Base-by-base conservation (phyloP, 352 stramenopile species). In the Globisporangium okanoganense region DNA sequence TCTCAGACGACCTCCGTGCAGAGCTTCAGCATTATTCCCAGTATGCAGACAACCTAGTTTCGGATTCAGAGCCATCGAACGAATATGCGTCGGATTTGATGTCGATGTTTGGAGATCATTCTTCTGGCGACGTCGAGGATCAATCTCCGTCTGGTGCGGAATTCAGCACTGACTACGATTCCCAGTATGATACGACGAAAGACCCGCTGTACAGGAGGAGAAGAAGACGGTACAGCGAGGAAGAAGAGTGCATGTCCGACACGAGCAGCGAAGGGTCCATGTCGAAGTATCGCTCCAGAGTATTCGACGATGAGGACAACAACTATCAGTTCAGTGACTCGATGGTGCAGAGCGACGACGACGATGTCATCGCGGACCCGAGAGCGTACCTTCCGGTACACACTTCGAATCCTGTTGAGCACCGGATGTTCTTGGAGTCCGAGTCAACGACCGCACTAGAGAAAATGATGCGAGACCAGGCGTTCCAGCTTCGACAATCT, bases 11-110 rank as follows among this genome's bases (percentile, higher is more conserved):
- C 56, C 70, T 92, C 22, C 82, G 82, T 31, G 75, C 74, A 12
- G 77, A 90, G 47, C 70, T 92, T 9, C 79, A 88, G 64, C 83
- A 90, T 53, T 58, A 90, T 38, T 88, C 82, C 31, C 67, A 85
- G 65, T 90, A 89, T 58, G 85, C 76, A 8, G 82, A 87, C 57
- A 88, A 83, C 14, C 45, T 87, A 20, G 82, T 88, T 31, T 69
- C 70, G 36, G 76, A 75, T 53, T 87, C 78, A n/a, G 77, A 87
- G 51, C 71, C 73, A 24, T 76, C 70, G 20, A 72, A 70, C 48
- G 76, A 82, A 50, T 85, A 79, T 59, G 73, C 62, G 35, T 81
- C 76, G 31, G 76, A 85, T 27, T 20, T 81, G 20, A 79, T 73
- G 50, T 85, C 74, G 3, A 58, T 82, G 35, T 82, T 78, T 63